A percentile compares a stretch with the other conserved stretches of the same genome.
phyloP scores from a whole-genome alignment of 1,284 basidiomycete species.

The Rhizopogon hawkerae region DNA sequence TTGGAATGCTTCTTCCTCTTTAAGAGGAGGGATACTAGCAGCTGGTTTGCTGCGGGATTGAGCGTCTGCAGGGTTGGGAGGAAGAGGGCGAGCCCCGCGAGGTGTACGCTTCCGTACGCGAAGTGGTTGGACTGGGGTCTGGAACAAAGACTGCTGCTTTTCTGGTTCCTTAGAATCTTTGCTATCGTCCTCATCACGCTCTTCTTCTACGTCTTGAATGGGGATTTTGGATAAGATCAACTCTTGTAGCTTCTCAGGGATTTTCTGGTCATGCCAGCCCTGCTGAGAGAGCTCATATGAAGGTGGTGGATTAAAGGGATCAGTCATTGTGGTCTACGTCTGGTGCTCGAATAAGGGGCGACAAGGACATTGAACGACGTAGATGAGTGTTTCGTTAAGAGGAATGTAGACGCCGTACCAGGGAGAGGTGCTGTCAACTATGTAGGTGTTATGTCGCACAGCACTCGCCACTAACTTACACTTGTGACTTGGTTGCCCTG shows the following conservation, averaged over 20 bases:
- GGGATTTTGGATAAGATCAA: conserved; percentile 18
- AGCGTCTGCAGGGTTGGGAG: conserved; percentile 14
- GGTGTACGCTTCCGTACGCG: conserved; percentile 8
- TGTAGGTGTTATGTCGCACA: not conserved
- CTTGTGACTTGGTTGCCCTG: not conserved
- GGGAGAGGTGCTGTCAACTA: not conserved
- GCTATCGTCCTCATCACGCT: conserved; percentile 7
- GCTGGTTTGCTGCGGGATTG: not conserved
- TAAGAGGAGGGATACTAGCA: conserved; percentile 18
- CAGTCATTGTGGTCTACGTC: conserved; percentile 15
- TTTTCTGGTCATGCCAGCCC: conserved; percentile 47
- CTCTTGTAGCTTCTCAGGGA: conserved; percentile 30
- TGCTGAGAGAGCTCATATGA: conserved; percentile 46
- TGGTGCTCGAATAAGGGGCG: conserved; percentile 2
- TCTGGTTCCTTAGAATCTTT: conserved; percentile 9
- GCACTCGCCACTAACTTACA: not conserved
- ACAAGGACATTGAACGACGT: conserved; percentile 6
- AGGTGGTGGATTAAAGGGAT: conserved; percentile 29
- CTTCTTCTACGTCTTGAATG: conserved; percentile 24
- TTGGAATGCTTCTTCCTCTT: not conserved
- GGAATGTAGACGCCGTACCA: not conserved
- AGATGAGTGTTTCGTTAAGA: conserved; percentile 4
- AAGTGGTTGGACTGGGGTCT: conserved; percentile 2
- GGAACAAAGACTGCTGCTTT: not conserved
- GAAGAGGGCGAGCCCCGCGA: conserved; percentile 19